Evolutionary conservation across 352 stramenopile species (phyloP).

Genomic region (Phytophthora hybrid): DNA sequence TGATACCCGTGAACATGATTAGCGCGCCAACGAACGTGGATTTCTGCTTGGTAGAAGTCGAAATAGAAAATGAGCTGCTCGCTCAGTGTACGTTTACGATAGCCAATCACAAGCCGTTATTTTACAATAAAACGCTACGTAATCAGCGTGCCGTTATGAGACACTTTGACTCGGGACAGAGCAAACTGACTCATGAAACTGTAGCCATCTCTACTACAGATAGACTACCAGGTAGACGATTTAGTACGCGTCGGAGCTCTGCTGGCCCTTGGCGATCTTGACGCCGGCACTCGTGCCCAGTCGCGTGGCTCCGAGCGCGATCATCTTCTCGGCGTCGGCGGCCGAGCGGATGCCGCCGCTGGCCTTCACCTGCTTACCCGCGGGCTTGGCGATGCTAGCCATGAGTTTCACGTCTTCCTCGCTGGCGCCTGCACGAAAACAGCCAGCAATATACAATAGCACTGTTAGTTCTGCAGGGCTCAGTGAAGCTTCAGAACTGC

Average conservation of each 20-base stretch:
- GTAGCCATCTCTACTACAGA: conserved; percentile 14
- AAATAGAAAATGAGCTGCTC: conserved; percentile 17
- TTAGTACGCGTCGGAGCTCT: conserved; percentile 33
- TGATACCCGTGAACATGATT: conserved; percentile 98
- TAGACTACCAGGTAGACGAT: no score
- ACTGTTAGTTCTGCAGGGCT: not conserved
- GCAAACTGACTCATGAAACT: not conserved
- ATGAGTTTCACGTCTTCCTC: conserved; percentile 84
- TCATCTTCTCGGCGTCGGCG: conserved; percentile 75
- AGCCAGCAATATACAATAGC: not conserved
- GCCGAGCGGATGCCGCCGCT: conserved; percentile 80
- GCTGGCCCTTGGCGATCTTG: conserved; percentile 66
- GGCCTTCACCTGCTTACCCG: conserved; percentile 82
- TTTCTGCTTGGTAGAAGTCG: not conserved
- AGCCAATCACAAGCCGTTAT: not conserved
- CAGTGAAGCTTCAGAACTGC: not conserved
- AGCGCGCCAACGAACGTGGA: not conserved
- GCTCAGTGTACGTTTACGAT: not conserved
- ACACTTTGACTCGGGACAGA: conserved; percentile 8
- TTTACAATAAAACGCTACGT: not conserved
- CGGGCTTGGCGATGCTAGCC: conserved; percentile 62
- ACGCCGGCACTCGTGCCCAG: conserved; percentile 75
- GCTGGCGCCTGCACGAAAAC: conserved; percentile 56
- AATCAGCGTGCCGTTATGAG: conserved; percentile 13
- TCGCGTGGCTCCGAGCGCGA: conserved; percentile 73